These are phyloP conservation scores for Nemania sp. DNA, from an alignment of 2,329 filamentous ascomycete species.

Conservation along the genomic window DNA sequence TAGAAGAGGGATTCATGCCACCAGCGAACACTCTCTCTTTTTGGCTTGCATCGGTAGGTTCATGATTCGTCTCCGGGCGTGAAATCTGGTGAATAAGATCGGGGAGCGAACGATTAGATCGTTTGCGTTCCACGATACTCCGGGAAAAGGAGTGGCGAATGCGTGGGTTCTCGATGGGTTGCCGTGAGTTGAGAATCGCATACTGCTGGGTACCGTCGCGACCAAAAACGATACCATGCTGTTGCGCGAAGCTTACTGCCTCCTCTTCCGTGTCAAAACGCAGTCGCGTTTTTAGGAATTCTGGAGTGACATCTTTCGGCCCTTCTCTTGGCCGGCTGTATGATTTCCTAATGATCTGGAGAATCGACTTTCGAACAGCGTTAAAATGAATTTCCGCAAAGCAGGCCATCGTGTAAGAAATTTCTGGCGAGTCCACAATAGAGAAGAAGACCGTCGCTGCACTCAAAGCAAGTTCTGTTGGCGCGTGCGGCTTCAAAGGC, in stretches of 20 bases:
- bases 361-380: conserved; percentile 59
- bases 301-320: conserved; percentile 62
- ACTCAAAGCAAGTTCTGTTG: conserved; percentile 52
- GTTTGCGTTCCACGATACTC: conserved; percentile 62
- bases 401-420: conserved; percentile 72
- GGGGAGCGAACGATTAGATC: conserved; percentile 54
- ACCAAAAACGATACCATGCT: conserved; percentile 59
- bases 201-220: conserved; percentile 44
- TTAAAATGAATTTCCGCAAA: conserved; percentile 70
- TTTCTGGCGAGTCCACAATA: conserved; percentile 57
- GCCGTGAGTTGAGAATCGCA: conserved; percentile 50
- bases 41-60: not conserved
- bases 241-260: conserved; percentile 65
- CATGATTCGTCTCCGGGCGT: conserved; percentile 39
- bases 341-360: conserved; percentile 57
- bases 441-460: conserved; percentile 60
- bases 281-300: conserved; percentile 59
- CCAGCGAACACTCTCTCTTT: conserved; percentile 38
- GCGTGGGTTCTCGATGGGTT: conserved; percentile 51
- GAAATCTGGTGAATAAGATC: conserved; percentile 60
- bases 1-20: conserved; percentile 17
- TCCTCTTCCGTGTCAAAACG: conserved; percentile 69
- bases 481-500: conserved; percentile 55
- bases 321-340: conserved; percentile 60
- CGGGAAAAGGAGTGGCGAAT: conserved; percentile 60